Conservation (phyloP, 306 rosid species). For the Pyrus pyrifolia region DNA sequence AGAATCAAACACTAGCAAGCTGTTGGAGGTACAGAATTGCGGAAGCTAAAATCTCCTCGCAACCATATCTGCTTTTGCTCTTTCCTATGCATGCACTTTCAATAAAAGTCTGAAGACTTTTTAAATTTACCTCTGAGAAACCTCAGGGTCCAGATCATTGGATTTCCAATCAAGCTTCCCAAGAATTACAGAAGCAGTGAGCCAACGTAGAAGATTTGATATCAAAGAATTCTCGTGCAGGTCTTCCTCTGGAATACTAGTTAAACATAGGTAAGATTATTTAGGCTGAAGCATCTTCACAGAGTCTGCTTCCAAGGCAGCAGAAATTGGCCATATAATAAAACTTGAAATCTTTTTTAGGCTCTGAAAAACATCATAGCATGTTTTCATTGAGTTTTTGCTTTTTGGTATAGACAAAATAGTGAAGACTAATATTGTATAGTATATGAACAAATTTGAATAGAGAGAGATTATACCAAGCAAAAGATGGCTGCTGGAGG, state of each 20-base stretch:
- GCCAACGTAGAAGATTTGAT: constrained; percentile 64
- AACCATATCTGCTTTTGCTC: constrained; percentile 27
- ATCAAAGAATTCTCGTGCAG: constrained; percentile 35
- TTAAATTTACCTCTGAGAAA: constrained; percentile 19
- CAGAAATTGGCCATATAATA: constrained; percentile 59
- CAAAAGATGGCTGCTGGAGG: constrained; percentile 43
- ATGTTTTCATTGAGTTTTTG: background rate
- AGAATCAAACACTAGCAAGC: background rate
- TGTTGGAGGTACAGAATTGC: constrained; percentile 62
- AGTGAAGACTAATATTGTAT: background rate
- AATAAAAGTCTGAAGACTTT: constrained; percentile 41
- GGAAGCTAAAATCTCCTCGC: constrained; percentile 54
- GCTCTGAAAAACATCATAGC: constrained; percentile 34
- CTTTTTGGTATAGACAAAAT: background rate
- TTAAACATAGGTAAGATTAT: constrained; percentile 23
- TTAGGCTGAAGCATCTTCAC: constrained; percentile 23
- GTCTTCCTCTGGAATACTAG: constrained; percentile 25
- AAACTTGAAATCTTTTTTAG: constrained; percentile 54
- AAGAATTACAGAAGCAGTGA: constrained; percentile 60
- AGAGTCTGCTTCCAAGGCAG: constrained; percentile 50
- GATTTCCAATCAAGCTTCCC: constrained; percentile 47
- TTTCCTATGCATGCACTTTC: constrained; percentile 26
- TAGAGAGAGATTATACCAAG: constrained; percentile 43
- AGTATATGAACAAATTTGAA: background rate
- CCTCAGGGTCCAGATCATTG: constrained; percentile 20